phyloP scores from a whole-genome alignment of 2,329 filamentous ascomycete genomes.

The Aspergillus fumigatiaffinis region DNA sequence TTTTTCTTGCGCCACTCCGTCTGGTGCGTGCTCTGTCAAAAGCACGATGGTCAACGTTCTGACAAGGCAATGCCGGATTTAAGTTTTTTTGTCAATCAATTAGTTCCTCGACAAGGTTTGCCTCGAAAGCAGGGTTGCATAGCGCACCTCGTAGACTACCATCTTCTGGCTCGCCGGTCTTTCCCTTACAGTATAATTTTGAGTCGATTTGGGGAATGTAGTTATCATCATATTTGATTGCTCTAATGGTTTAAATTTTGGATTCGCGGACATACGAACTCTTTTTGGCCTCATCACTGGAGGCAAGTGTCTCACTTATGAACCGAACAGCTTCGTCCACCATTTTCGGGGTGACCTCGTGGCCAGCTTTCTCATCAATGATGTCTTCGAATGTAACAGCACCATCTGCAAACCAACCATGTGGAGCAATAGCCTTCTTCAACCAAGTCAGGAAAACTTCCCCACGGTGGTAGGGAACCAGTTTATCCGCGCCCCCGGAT shows the following conservation, averaged over 20 bases:
- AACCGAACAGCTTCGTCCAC: slow-evolving; percentile 53
- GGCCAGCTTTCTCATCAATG: slow-evolving; percentile 54
- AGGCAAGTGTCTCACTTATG: slow-evolving; percentile 43
- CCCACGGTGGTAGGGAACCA: slow-evolving; percentile 57
- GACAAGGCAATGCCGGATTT: neutral
- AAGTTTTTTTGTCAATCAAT: neutral
- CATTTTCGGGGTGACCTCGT: slow-evolving; percentile 58
- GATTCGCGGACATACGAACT: slow-evolving; percentile 30
- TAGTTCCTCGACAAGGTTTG: neutral
- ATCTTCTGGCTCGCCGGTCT: neutral
- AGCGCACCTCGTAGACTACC: neutral
- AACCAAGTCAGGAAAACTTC: slow-evolving; percentile 56
- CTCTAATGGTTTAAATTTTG: slow-evolving; percentile 25
- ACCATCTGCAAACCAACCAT: slow-evolving; percentile 49
- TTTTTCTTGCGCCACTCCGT: slow-evolving; percentile 10
- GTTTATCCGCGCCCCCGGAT: slow-evolving; percentile 54
- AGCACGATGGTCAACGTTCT: neutral
- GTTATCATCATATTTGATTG: neutral
- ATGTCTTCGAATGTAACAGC: slow-evolving; percentile 54
- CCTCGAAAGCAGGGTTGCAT: neutral
- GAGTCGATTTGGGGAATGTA: neutral
- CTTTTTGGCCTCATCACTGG: slow-evolving; percentile 16
- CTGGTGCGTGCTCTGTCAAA: neutral
- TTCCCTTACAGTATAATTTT: neutral
- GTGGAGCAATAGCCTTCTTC: slow-evolving; percentile 42